Evolutionary conservation across 805 yeast genomes (phyloP).

Genomic region (Pichia thaimueangensis): DNA sequence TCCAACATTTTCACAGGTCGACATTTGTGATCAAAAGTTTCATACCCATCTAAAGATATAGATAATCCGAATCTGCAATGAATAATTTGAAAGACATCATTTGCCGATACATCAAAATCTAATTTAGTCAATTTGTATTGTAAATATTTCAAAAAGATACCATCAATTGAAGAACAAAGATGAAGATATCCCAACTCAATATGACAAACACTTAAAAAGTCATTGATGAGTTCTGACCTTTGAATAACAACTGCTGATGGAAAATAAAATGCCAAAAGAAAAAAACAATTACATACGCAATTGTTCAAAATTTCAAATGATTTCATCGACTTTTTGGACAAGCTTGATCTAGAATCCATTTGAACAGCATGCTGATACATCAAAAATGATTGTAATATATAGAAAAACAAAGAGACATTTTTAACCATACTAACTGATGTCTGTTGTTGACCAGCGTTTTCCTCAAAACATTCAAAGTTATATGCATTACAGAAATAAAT

Average conservation of each 20-base stretch:
- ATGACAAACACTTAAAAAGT: constrained; percentile 58
- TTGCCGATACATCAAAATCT: constrained; percentile 43
- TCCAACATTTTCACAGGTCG: constrained; percentile 33
- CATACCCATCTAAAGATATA: constrained; percentile 51
- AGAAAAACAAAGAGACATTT: constrained; percentile 25
- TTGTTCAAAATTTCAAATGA: constrained; percentile 44
- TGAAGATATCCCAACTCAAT: constrained; percentile 62
- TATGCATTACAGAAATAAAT: neutral
- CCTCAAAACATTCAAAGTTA: constrained; percentile 2
- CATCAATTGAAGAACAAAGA: constrained; percentile 61
- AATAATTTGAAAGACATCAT: constrained; percentile 69
- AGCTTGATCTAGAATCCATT: constrained; percentile 34
- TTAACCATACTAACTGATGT: neutral
- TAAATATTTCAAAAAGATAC: constrained; percentile 54
- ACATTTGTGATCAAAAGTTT: constrained; percentile 62
- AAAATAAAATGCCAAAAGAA: constrained; percentile 36
- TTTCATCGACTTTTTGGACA: constrained; percentile 36
- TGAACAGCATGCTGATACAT: constrained; percentile 45
- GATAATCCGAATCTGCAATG: constrained; percentile 71
- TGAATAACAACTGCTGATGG: constrained; percentile 13
- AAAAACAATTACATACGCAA: constrained; percentile 33
- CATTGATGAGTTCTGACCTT: constrained; percentile 29
- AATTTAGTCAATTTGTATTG: constrained; percentile 46
- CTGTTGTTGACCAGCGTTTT: neutral
- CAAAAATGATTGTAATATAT: constrained; percentile 42